Conservation (phyloP, 768 basidiomycete species). For the Leccinum variicolor region DNA sequence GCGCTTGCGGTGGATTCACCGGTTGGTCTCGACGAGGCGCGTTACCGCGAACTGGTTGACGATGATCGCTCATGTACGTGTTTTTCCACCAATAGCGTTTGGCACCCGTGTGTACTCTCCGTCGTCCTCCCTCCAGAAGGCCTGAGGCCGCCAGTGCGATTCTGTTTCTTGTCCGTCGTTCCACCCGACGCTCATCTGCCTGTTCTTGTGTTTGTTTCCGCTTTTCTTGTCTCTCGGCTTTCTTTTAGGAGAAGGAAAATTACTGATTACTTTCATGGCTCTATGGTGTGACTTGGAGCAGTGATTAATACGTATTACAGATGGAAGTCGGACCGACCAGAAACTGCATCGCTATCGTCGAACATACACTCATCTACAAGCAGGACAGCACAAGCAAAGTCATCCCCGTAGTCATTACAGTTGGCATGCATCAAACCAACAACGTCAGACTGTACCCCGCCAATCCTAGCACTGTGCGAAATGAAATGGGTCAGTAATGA, state of each 20-base stretch:
- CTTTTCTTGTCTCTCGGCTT: no score
- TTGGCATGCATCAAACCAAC: conserved; percentile 8
- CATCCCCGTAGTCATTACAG: neutral
- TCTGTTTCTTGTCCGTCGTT: no score
- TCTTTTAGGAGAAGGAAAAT: no score
- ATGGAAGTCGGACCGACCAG: neutral
- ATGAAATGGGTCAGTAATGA: conserved; percentile 12
- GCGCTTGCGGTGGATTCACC: conserved; percentile 44
- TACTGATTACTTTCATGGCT: neutral
- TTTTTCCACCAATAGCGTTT: neutral
- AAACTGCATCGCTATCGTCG: neutral
- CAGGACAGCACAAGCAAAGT: neutral
- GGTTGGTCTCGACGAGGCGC: conserved; percentile 38
- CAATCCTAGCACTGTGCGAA: conserved; percentile 35
- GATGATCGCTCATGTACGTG: conserved; percentile 42
- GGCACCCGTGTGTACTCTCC: no score
- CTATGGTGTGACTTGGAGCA: neutral
- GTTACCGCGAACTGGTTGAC: conserved; percentile 38
- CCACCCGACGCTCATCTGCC: no score
- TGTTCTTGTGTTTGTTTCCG: no score
- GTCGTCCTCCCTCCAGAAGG: conserved; percentile 42
- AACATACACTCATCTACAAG: no score
- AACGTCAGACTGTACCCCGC: conserved; percentile 33
- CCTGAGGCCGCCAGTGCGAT: no score
- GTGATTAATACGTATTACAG: neutral